A percentile compares a stretch with the other conserved stretches of the same genome.
phyloP scores from a whole-genome alignment of 495 filamentous ascomycete genomes.

The Hyaloscypha bicolor region DNA sequence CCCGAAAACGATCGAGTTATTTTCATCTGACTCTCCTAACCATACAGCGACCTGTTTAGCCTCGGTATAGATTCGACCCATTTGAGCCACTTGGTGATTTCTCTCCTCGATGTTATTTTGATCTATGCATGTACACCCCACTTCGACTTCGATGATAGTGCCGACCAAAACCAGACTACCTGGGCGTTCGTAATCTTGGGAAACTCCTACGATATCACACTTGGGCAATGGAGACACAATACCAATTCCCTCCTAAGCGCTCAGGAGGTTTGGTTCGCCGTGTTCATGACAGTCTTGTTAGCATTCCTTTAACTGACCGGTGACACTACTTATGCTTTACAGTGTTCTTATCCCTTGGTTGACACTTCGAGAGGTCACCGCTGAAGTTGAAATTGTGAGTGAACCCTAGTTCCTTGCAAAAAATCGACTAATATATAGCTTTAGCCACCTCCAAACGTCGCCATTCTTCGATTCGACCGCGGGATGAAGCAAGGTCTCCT shows the following conservation, averaged over 20 bases:
- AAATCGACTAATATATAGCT: slow-evolving; percentile 24
- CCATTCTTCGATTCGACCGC: slow-evolving; percentile 43
- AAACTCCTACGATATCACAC: slow-evolving; percentile 42
- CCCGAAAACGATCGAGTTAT: too few species aligned
- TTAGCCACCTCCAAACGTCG: slow-evolving; percentile 47
- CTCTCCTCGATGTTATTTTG: too few species aligned
- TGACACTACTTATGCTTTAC: slow-evolving; percentile 30
- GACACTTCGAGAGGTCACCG: slow-evolving; percentile 45
- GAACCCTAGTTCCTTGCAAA: neutral
- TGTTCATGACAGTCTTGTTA: slow-evolving; percentile 49
- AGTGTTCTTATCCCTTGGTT: slow-evolving; percentile 48
- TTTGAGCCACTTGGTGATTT: too few species aligned
- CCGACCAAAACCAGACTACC: slow-evolving; percentile 37
- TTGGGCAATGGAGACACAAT: slow-evolving; percentile 39
- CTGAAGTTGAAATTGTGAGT: slow-evolving; percentile 46
- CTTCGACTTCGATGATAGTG: slow-evolving; percentile 3
- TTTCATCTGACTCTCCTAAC: too few species aligned
- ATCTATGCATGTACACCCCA: slow-evolving; percentile 39
- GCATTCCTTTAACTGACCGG: slow-evolving; percentile 12
- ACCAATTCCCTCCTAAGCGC: slow-evolving; percentile 41
- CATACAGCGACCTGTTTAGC: too few species aligned
- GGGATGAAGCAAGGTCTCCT: slow-evolving; percentile 51
- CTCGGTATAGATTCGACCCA: too few species aligned
- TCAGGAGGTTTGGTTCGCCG: slow-evolving; percentile 49
- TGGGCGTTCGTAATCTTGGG: slow-evolving; percentile 46